These are phyloP conservation scores for Phytophthora kernoviae DNA, from an alignment of 352 stramenopile species.

Conservation along the genomic window DNA sequence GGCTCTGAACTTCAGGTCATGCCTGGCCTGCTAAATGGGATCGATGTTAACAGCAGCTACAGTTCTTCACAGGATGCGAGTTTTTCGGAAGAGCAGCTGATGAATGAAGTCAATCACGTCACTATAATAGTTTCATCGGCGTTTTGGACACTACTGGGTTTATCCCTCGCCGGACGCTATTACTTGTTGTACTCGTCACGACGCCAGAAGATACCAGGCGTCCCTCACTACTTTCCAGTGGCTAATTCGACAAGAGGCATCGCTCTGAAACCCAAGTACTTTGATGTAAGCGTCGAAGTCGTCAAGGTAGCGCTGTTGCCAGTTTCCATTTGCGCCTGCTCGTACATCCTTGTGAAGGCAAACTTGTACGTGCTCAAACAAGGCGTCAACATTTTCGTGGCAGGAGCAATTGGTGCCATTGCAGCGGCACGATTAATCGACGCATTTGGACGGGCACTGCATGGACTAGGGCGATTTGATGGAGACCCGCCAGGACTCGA, in stretches of 20 bases:
- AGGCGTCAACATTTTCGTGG: slow-evolving; percentile 24
- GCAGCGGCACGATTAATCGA: slow-evolving; percentile 15
- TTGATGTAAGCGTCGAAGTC: slow-evolving; percentile 11
- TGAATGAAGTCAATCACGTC: slow-evolving; percentile 9
- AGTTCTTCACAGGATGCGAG: neutral
- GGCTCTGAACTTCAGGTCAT: slow-evolving; percentile 11
- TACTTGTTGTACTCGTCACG: slow-evolving; percentile 23
- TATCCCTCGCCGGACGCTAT: slow-evolving; percentile 19
- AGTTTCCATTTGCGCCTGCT: slow-evolving; percentile 17
- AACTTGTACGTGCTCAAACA: slow-evolving; percentile 19
- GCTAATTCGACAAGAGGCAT: neutral
- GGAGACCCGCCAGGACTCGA: slow-evolving; percentile 3
- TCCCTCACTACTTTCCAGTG: slow-evolving; percentile 13
- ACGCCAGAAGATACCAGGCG: slow-evolving; percentile 9
- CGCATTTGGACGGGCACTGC: slow-evolving; percentile 16
- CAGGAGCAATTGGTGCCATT: slow-evolving; percentile 21
- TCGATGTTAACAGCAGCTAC: neutral
- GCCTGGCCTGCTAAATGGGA: neutral
- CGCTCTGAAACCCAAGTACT: slow-evolving; percentile 11
- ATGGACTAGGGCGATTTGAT: slow-evolving; percentile 8
- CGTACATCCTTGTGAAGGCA: slow-evolving; percentile 13
- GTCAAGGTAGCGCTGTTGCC: slow-evolving; percentile 14
- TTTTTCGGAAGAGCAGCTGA: slow-evolving; percentile 4
- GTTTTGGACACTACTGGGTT: slow-evolving; percentile 19
- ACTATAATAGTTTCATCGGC: slow-evolving; percentile 14